phyloP scores from a whole-genome alignment of 139 green algal species.

The Haematococcus lacustris region DNA sequence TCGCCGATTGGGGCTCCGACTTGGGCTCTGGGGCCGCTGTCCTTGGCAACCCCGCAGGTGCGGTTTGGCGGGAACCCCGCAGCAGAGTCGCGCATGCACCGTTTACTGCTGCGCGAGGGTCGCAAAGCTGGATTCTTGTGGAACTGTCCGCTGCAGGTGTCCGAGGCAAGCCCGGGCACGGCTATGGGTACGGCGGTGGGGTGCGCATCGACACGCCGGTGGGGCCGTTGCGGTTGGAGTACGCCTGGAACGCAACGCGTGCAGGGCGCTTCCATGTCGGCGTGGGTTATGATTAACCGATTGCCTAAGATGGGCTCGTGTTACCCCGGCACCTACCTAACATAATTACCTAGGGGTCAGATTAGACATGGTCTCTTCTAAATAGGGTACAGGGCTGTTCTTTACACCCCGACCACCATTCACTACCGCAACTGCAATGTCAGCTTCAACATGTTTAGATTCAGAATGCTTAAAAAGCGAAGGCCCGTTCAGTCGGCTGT shows the following conservation, averaged over 20 bases:
- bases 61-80: slow-evolving; percentile 13
- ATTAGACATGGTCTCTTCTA: too few species aligned
- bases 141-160: slow-evolving; percentile 7
- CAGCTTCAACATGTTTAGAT: too few species aligned
- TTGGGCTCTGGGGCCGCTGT: slow-evolving; percentile 79
- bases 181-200: slow-evolving; percentile 80
- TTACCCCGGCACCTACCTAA: too few species aligned
- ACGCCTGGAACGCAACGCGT: slow-evolving; percentile 80
- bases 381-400: too few species aligned
- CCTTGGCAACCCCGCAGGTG: slow-evolving; percentile 81
- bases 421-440: too few species aligned
- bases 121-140: neutral
- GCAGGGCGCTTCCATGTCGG: slow-evolving; percentile 87
- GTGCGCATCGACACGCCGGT: slow-evolving; percentile 84
- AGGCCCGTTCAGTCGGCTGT: too few species aligned
- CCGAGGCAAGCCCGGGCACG: slow-evolving; percentile 43
- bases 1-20: slow-evolving; percentile 88
- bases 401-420: too few species aligned
- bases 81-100: neutral
- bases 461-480: too few species aligned
- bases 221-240: slow-evolving; percentile 91
- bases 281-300: slow-evolving; percentile 62
- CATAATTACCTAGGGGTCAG: too few species aligned
- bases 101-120: neutral
- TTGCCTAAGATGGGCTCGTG: too few species aligned